Evolutionary conservation across 2,329 filamentous ascomycete genomes (phyloP).

Genomic region (Cladosporium austrohemisphaericum): DNA sequence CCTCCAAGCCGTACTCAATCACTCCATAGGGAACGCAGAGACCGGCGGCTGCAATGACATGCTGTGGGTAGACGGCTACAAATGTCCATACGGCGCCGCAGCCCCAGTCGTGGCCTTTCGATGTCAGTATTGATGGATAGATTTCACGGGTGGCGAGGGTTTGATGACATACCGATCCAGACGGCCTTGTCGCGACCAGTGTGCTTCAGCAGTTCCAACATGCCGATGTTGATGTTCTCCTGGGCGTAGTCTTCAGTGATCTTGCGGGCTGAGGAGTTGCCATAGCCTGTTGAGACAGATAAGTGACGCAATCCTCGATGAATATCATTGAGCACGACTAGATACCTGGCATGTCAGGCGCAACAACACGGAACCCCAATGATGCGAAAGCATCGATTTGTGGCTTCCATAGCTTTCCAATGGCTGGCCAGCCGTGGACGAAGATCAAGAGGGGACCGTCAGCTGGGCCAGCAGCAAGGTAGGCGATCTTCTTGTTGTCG

Average conservation of each 20-base stretch:
- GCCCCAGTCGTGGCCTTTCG: conserved; percentile 42
- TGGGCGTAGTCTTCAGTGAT: conserved; percentile 32
- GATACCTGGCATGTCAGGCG: conserved; percentile 32
- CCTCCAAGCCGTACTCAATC: conserved; percentile 41
- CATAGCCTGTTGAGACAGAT: conserved; percentile 28
- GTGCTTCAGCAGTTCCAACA: conserved; percentile 40
- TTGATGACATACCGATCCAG: conserved; percentile 38
- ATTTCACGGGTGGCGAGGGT: not conserved
- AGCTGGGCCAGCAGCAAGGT: conserved; percentile 26
- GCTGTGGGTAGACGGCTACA: conserved; percentile 32
- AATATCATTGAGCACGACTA: not conserved
- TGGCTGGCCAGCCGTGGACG: conserved; percentile 35
- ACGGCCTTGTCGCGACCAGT: conserved; percentile 39
- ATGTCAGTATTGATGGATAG: not conserved
- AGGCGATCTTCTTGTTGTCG: conserved; percentile 26
- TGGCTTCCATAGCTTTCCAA: conserved; percentile 35
- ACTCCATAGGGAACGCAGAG: conserved; percentile 41
- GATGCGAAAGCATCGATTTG: conserved; percentile 33
- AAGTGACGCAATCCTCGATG: not conserved
- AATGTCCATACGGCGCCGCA: conserved; percentile 32
- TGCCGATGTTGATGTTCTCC: conserved; percentile 27
- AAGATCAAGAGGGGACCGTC: conserved; percentile 29
- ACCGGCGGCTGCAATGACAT: conserved; percentile 29
- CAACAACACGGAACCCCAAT: conserved; percentile 26
- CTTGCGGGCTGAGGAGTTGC: conserved; percentile 30